phyloP scores from a whole-genome alignment of 2,329 filamentous ascomycete species.

The Phialophora verrucosa region DNA sequence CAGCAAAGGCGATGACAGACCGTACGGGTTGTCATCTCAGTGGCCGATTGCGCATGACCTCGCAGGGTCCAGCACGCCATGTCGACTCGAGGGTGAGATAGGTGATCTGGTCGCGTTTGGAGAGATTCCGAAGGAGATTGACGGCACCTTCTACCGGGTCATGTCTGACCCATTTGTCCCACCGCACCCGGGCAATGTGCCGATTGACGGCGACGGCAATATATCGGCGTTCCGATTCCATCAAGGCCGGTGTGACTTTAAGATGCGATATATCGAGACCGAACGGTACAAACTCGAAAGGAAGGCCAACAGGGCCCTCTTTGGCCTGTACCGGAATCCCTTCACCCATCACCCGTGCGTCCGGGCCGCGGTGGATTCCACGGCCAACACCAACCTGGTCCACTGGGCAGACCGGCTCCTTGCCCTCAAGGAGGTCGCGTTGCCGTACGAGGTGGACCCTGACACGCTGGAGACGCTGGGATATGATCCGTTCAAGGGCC shows the following conservation, averaged over 20 bases:
- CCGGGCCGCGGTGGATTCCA: constrained; percentile 26
- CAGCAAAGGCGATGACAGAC: no score
- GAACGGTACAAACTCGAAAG: constrained; percentile 42
- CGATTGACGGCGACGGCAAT: constrained; percentile 44
- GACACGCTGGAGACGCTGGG: constrained; percentile 49
- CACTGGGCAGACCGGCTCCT: constrained; percentile 17
- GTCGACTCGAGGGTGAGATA: constrained; percentile 37
- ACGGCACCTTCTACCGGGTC: constrained; percentile 45
- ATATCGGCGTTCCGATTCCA: constrained; percentile 44
- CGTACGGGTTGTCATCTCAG: background rate
- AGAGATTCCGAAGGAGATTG: constrained; percentile 43
- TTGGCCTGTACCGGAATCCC: constrained; percentile 28
- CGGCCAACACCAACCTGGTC: constrained; percentile 26
- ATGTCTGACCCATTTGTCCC: constrained; percentile 41
- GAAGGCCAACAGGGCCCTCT: constrained; percentile 18
- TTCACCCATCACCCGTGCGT: constrained; percentile 29
- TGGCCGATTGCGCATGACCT: constrained; percentile 11
- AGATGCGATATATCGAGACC: constrained; percentile 44
- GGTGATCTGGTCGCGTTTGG: constrained; percentile 43
- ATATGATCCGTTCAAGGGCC: constrained; percentile 49
- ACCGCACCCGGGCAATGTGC: constrained; percentile 33
- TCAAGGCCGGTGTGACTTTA: constrained; percentile 43
- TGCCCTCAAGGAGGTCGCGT: constrained; percentile 20
- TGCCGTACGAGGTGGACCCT: constrained; percentile 48
- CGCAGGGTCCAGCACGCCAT: constrained; percentile 4